Conservation (phyloP, 345 rosid species). For the Murraya koenigii region DNA sequence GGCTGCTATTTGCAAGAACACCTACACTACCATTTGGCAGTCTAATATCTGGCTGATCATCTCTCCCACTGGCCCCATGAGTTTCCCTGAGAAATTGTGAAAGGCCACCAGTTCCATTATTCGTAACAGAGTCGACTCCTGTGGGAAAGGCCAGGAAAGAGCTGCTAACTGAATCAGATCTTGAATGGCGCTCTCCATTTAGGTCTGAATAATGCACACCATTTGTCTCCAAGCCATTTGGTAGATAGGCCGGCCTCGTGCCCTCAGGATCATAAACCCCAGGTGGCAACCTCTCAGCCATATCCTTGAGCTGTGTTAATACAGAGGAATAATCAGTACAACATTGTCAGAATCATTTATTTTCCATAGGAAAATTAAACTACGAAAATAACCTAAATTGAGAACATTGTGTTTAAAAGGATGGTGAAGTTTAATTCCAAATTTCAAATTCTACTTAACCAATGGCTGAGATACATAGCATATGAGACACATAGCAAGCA, state of each 20-base stretch:
- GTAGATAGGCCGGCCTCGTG: slow-evolving; percentile 36
- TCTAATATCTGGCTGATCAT: slow-evolving; percentile 41
- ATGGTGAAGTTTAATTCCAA: background rate
- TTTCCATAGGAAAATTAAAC: background rate
- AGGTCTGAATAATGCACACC: slow-evolving; percentile 51
- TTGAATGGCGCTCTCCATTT: slow-evolving; percentile 59
- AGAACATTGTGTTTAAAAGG: background rate
- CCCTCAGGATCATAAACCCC: slow-evolving; percentile 62
- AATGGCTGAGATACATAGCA: background rate
- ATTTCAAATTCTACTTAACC: background rate
- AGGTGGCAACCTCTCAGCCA: slow-evolving; percentile 78
- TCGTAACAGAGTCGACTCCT: slow-evolving; percentile 29
- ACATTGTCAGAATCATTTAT: background rate
- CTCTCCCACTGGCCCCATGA: slow-evolving; percentile 40
- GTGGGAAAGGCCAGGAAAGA: slow-evolving; percentile 49
- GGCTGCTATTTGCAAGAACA: slow-evolving; percentile 30
- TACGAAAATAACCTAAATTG: background rate
- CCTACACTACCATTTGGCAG: slow-evolving; percentile 43
- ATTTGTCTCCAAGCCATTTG: slow-evolving; percentile 69
- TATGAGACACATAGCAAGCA: background rate
- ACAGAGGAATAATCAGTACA: slow-evolving; percentile 7
- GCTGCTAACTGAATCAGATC: slow-evolving; percentile 57
- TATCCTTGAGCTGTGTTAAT: slow-evolving; percentile 73
- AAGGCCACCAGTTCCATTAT: slow-evolving; percentile 41
- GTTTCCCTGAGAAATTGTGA: slow-evolving; percentile 42